phyloP scores from a whole-genome alignment of 192 early-diverging fungal genomes.

The Phlyctochytrium arcticum region DNA sequence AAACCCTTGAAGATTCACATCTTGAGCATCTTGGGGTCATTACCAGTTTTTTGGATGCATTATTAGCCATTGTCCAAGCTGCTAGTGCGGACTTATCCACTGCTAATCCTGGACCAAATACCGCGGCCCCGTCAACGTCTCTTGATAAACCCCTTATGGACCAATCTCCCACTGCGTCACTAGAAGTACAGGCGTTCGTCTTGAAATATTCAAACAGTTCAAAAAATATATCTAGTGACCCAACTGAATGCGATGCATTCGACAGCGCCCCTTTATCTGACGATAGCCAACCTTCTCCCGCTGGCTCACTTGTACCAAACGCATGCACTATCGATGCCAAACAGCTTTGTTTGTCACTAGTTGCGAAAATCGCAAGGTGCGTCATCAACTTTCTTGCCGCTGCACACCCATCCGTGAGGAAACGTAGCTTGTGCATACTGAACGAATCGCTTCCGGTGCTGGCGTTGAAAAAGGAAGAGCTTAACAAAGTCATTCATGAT shows the following conservation, averaged over 20 bases:
- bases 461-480: background rate
- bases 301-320: background rate
- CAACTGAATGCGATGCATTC: no score
- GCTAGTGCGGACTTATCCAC: background rate
- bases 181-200: background rate
- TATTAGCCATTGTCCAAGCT: background rate
- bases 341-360: no score
- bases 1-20: conserved; percentile 29
- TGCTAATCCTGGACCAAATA: background rate
- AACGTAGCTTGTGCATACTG: conserved; percentile 11
- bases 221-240: no score
- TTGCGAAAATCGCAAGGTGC: conserved; percentile 28
- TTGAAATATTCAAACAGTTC: background rate
- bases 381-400: conserved; percentile 24
- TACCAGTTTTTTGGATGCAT: conserved; percentile 8
- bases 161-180: background rate
- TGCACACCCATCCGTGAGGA: conserved; percentile 20
- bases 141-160: background rate
- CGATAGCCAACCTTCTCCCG: background rate
- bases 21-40: conserved; percentile 19
- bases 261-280: background rate
- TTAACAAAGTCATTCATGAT: conserved; percentile 31
- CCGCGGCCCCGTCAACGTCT: background rate
- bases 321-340: no score
- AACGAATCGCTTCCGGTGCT: conserved; percentile 11